A percentile compares a stretch with the other conserved stretches of the same genome.
These are phyloP conservation scores for Verticillium albo-atrum DNA, from an alignment of 2,329 filamentous ascomycete genomes.

Conservation along the genomic window DNA sequence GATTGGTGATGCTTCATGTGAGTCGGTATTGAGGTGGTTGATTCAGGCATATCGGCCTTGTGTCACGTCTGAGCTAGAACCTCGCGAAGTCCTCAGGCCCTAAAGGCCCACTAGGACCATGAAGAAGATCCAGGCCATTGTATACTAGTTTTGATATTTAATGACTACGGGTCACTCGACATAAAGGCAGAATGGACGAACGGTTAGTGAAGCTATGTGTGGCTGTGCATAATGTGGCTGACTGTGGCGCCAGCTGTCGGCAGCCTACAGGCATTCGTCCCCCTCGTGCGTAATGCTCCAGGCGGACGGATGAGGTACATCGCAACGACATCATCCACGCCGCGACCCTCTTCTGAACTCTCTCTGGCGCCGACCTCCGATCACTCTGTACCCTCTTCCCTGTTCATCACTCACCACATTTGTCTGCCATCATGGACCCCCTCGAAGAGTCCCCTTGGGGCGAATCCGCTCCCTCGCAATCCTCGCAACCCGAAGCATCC, in stretches of 20 bases:
- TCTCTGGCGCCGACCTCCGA: neutral
- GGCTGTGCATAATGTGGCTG: neutral
- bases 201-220: neutral
- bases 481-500: constrained; percentile 26
- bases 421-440: constrained; percentile 34
- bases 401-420: neutral
- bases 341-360: neutral
- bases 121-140: too few species aligned
- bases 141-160: too few species aligned
- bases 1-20: too few species aligned
- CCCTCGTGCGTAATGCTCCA: neutral
- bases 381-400: neutral
- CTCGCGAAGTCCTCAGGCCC: too few species aligned
- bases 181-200: too few species aligned
- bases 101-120: too few species aligned
- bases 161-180: too few species aligned
- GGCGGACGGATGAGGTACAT: neutral
- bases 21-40: too few species aligned
- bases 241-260: neutral
- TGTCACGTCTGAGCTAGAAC: too few species aligned
- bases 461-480: constrained; percentile 33
- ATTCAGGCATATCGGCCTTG: too few species aligned
- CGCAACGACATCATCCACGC: neutral
- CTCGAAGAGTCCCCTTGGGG: constrained; percentile 52
- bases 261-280: neutral